phyloP scores from a whole-genome alignment of 306 rosid species.

The Acacia acuminata region DNA sequence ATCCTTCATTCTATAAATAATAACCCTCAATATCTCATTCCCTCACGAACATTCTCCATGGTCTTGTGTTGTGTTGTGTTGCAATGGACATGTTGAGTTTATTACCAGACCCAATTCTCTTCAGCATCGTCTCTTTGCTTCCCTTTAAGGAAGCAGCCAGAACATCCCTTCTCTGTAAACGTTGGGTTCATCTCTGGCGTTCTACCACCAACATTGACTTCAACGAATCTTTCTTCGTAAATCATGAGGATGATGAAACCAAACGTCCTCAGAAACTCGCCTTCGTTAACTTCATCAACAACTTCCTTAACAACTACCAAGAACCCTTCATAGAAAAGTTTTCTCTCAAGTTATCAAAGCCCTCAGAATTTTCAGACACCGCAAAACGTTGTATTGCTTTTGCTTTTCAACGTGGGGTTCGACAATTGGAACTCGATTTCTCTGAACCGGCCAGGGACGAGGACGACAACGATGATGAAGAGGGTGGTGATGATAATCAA shows the following conservation, averaged over 20 bases:
- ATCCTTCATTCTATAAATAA: not conserved
- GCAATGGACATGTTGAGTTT: not conserved
- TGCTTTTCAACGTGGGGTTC: not conserved
- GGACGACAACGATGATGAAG: not conserved
- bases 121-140: constrained; percentile 7
- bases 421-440: constrained; percentile 29
- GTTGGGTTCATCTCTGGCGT: constrained; percentile 21
- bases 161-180: constrained; percentile 22
- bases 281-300: not conserved
- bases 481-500: not conserved
- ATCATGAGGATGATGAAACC: not conserved
- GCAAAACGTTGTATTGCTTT: not conserved
- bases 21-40: not conserved
- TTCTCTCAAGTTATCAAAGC: not conserved
- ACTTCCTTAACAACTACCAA: not conserved
- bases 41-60: not conserved
- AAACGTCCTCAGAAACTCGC: not conserved
- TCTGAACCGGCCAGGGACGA: not conserved
- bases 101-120: not conserved
- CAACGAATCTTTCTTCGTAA: constrained; percentile 29
- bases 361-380: not conserved
- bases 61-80: too few relatives aligned
- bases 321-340: not conserved
- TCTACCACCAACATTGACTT: not conserved
- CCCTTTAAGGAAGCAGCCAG: constrained; percentile 37